phyloP scores from a whole-genome alignment of 176 grass and related monocot genomes.

The Oryza glaberrima region DNA sequence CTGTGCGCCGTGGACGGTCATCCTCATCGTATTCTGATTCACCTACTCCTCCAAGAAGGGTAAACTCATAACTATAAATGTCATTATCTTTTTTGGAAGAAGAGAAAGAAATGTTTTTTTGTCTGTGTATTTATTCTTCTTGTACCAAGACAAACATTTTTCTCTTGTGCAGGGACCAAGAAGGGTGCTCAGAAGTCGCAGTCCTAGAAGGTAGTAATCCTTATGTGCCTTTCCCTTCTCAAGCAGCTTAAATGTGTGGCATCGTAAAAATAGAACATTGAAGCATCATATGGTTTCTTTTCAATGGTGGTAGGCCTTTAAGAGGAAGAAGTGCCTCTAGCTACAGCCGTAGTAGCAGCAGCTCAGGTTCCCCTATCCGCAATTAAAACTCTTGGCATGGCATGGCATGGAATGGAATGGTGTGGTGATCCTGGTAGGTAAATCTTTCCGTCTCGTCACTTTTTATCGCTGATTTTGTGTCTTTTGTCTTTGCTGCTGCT shows the following conservation, averaged over 20 bases:
- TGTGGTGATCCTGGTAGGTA: constrained; percentile 44
- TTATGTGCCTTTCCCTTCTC: not conserved
- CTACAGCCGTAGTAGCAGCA: constrained; percentile 60
- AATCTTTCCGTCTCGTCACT: constrained; percentile 34
- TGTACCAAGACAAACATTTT: not conserved
- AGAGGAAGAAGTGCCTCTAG: constrained; percentile 60
- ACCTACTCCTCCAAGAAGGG: constrained; percentile 70
- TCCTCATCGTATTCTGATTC: constrained; percentile 74
- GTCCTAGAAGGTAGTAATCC: constrained; percentile 77
- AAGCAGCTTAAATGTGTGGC: not conserved
- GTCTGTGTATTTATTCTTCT: constrained; percentile 29
- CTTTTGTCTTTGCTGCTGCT: constrained; percentile 15
- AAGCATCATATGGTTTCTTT: not conserved
- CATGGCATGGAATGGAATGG: not conserved
- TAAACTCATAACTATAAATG: constrained; percentile 1
- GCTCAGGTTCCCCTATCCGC: constrained; percentile 49
- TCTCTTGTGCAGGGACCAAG: constrained; percentile 51
- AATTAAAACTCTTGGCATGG: constrained; percentile 25
- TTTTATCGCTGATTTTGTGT: constrained; percentile 4
- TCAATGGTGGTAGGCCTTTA: constrained; percentile 43
- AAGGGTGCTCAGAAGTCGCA: constrained; percentile 71
- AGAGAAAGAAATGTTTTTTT: not conserved
- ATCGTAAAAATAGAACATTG: not conserved
- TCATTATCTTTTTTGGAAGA: not conserved
- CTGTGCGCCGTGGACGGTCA: constrained; percentile 66